A percentile compares a stretch with the other conserved stretches of the same genome.
These are phyloP conservation scores for Citrus unshiu DNA, from an alignment of 345 rosid genomes.

Conservation along the genomic window DNA sequence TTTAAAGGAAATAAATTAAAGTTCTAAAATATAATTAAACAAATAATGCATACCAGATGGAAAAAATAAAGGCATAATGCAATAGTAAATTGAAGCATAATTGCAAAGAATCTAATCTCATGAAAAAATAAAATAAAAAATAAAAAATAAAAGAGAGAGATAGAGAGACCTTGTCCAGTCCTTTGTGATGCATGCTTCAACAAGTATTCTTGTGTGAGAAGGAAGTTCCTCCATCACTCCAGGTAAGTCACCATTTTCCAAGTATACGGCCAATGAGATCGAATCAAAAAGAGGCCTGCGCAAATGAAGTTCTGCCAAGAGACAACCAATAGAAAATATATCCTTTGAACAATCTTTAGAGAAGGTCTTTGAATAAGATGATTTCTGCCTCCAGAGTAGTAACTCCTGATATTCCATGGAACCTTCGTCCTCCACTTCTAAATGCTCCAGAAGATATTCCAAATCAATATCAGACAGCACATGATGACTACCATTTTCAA, in stretches of 20 bases:
- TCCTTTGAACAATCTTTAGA: constrained; percentile 54
- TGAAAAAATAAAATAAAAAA: background rate
- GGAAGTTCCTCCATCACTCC: constrained; percentile 66
- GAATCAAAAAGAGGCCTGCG: constrained; percentile 73
- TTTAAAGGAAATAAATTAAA: constrained; percentile 15
- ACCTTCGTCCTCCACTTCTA: constrained; percentile 49
- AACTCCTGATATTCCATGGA: constrained; percentile 63
- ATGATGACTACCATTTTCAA: constrained; percentile 27
- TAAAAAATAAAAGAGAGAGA: background rate
- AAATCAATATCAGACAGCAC: constrained; percentile 43
- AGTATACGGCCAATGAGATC: constrained; percentile 49
- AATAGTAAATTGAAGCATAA: constrained; percentile 7
- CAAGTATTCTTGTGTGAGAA: constrained; percentile 56
- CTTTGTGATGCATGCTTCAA: constrained; percentile 72
- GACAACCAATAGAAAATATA: constrained; percentile 79
- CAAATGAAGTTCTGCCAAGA: constrained; percentile 79
- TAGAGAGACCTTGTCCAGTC: constrained; percentile 60
- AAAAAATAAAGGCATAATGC: background rate
- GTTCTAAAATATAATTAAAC: background rate
- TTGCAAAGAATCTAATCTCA: background rate
- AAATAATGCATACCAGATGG: background rate
- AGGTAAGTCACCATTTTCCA: constrained; percentile 53
- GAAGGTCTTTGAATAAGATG: constrained; percentile 25
- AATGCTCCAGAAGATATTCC: constrained; percentile 63
- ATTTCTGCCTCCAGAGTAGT: constrained; percentile 66